Base-by-base conservation (phyloP, 305 asterid genomes). In the Euphrasia arctica region DNA sequence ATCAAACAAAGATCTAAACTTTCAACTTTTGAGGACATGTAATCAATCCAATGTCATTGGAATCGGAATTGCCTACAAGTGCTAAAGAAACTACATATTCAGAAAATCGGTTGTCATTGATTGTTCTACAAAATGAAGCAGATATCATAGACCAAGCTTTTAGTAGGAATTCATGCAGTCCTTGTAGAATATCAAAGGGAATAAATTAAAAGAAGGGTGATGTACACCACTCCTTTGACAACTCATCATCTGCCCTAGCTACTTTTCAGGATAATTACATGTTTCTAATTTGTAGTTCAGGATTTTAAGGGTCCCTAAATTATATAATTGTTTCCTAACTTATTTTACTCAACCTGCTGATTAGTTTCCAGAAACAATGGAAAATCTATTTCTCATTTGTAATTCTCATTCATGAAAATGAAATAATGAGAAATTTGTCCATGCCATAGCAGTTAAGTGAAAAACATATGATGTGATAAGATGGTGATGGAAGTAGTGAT, bases 401-500 rank as follows among this genome's bases (percentile, higher is more conserved):
- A 8, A 52, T 69, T 42, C 39, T 41, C 28, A 11, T 60, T 52
- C 72, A 11, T 50, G 34, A 58, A 45, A 72, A 31, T 65, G 18
- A 7, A 45, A 49, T 45, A 49, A 47, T 49, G 43, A 59, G 48
- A 25, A 47, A 62, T 22, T 48, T 36, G 49, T 36, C 9, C 29
- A 58, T 54, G 15, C 48, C 41, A 4, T 41, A 34, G 48, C 36
- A 55, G 29, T 41, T 32, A 63, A 47, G 41, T 32, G 57, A 63
- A 71, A 45, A 63, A 13, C 36, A 7, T 1, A 39, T 39, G 43
- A 39, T 54, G 34, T 31, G 34, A 31, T 31, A 31, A 29, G 61
- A 70, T 63, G 55, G 63, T 9, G 52, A 52, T 58, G 10, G 59
- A 73, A 67, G 65, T 43, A 43, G 71, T 66, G 66, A 60, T 31